Percentiles rank a stretch among this genome's conserved stretches.
Evolutionary conservation across 1,284 basidiomycete species (phyloP).

Genomic region (Apiotrichum domesticum): DNA sequence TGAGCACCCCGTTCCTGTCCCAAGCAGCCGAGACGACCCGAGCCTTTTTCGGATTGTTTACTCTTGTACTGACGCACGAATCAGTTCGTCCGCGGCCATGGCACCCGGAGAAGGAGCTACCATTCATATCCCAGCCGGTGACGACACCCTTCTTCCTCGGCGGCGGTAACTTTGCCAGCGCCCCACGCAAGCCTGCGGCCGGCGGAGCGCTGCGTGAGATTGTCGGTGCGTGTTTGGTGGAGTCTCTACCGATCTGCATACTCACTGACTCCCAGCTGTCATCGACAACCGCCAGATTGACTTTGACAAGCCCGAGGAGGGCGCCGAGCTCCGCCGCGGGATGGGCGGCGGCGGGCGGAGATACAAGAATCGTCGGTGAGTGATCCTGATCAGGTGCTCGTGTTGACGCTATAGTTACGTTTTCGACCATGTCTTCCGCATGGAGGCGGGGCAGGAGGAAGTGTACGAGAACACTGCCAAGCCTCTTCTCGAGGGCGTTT

Average conservation of each 20-base stretch:
- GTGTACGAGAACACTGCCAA: constrained; percentile 80
- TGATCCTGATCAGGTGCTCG: constrained; percentile 11
- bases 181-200: constrained; percentile 27
- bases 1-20: constrained; percentile 7
- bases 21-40: neutral
- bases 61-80: constrained; percentile 14
- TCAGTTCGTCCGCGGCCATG: constrained; percentile 87
- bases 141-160: constrained; percentile 61
- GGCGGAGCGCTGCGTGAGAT: constrained; percentile 42
- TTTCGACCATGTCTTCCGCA: constrained; percentile 85
- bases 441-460: constrained; percentile 70
- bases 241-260: neutral
- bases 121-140: constrained; percentile 63
- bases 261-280: constrained; percentile 36
- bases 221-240: constrained; percentile 36
- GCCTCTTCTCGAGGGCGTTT: constrained; percentile 70
- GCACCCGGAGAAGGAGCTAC: constrained; percentile 66
- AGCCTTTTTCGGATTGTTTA: neutral
- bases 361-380: constrained; percentile 70
- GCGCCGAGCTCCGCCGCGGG: constrained; percentile 63
- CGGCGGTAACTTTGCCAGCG: constrained; percentile 65
- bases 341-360: constrained; percentile 66
- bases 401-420: constrained; percentile 60
- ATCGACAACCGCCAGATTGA: constrained; percentile 58
- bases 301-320: constrained; percentile 88